Evolutionary conservation across 2,329 filamentous ascomycete species (phyloP).

Genomic region (Helotiales sp.): DNA sequence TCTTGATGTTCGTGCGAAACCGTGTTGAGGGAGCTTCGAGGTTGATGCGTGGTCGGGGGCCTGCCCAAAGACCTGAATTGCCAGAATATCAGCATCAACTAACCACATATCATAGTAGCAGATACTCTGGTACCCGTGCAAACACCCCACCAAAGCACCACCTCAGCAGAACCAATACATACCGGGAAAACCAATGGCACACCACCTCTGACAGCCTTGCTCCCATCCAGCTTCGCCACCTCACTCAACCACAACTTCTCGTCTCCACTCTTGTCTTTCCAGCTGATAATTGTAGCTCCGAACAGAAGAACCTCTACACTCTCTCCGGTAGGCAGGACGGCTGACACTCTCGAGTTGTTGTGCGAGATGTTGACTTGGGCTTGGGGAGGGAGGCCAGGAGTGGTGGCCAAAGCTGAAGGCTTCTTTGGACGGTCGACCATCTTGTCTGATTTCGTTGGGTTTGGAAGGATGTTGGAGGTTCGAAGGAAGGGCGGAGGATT

Average conservation of each 20-base stretch:
- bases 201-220: constrained; percentile 86
- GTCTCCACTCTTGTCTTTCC: constrained; percentile 77
- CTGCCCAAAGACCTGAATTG: constrained; percentile 76
- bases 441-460: constrained; percentile 1
- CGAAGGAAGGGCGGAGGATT: neutral
- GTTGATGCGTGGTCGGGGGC: constrained; percentile 76
- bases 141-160: neutral
- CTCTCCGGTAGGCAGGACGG: constrained; percentile 82
- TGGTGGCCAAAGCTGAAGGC: constrained; percentile 72
- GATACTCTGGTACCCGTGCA: no score
- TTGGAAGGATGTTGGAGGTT: neutral
- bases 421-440: constrained; percentile 85
- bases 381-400: constrained; percentile 72
- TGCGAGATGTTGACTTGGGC: constrained; percentile 74
- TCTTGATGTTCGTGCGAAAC: constrained; percentile 83
- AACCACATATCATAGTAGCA: no score
- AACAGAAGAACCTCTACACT: constrained; percentile 83
- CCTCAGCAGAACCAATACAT: constrained; percentile 35
- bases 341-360: constrained; percentile 71
- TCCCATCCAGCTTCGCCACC: constrained; percentile 77
- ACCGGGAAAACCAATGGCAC: constrained; percentile 94
- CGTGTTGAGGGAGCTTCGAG: constrained; percentile 82
- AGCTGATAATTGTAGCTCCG: constrained; percentile 89
- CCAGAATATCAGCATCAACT: constrained; percentile 2
- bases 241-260: constrained; percentile 89